Evolutionary conservation across 257 asterid species (phyloP), one percentile per base, ranked within the genome.

Genomic region (Rubia yunnanensis): DNA sequence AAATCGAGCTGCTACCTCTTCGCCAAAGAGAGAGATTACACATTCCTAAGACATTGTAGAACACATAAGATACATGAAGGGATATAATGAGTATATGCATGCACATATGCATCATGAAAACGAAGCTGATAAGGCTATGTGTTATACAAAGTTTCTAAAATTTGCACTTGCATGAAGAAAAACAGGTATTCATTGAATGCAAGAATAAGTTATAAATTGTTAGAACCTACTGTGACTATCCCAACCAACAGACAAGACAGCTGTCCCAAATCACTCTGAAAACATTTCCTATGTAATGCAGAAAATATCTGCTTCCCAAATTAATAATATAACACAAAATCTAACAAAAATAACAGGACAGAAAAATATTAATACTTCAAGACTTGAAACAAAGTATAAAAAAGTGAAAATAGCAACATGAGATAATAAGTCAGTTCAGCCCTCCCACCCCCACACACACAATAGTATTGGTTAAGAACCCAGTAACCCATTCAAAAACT

Each of bases 21-120:
- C 78, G 84, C 94, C 95, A 88, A 39, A 94, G 79, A 64, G 96
- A 84, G 59, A 94, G 70, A 71, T 78, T 70, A 73, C 76, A 78
- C 46, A 81, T 73, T 76, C 90, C 99, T 94, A 83, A 72, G 76
- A 76, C 71, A 73, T 59, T 34, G 34, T 34, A 20, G 20, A 26
- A 67, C 64, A 41, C 35, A 4, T 44, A 5, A 44, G 52, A 44
- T 15, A 14, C 52, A 4, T 44, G 20, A 44, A 44, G 52, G 52
- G 20, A 14, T 41, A 17, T 5, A 44, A 44, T 44, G 20, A 44
- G 8, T 44, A 15, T 14, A 44, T 2, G 14, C 17, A 44, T 44
- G 52, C 20, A 39, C 1, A 39, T 3, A 1, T 46, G 34, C 11
- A 48, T n/a, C 32, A 22, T 31, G 3, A 53, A 31, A 62, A 53